phyloP scores from a whole-genome alignment of 331 rosid species.

The Dryas integrifolia region DNA sequence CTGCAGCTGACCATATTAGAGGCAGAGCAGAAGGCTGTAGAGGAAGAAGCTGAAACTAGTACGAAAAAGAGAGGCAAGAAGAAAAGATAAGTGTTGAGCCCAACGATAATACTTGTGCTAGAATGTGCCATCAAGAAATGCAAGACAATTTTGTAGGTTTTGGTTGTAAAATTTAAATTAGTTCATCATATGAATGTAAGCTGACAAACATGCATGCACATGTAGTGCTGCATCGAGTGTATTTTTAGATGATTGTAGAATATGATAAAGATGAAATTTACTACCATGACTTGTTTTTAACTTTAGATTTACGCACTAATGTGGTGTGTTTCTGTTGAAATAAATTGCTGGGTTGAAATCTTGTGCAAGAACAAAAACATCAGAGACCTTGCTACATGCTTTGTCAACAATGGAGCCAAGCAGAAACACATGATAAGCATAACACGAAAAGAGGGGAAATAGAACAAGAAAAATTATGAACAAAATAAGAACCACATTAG shows the following conservation, averaged over 20 bases:
- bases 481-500: too few relatives aligned
- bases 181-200: neutral
- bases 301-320: neutral
- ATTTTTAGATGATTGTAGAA: neutral
- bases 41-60: constrained; percentile 85
- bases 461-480: too few relatives aligned
- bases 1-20: constrained; percentile 82
- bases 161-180: neutral
- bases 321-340: too few relatives aligned
- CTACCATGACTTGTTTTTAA: neutral
- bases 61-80: constrained; percentile 77
- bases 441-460: too few relatives aligned
- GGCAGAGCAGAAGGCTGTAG: constrained; percentile 93
- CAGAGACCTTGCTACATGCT: too few relatives aligned
- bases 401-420: too few relatives aligned
- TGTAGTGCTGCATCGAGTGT: neutral
- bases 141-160: neutral
- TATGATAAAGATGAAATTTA: neutral
- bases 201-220: neutral
- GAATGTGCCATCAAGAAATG: neutral
- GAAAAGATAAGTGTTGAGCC: constrained; percentile 41
- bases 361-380: too few relatives aligned
- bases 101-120: too few relatives aligned
- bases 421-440: too few relatives aligned
- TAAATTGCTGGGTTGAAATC: too few relatives aligned